Evolutionary conservation across 169 alveolate genomes (phyloP), one percentile per base, ranked within the genome.

Genomic region (Besnoitia besnoiti): DNA sequence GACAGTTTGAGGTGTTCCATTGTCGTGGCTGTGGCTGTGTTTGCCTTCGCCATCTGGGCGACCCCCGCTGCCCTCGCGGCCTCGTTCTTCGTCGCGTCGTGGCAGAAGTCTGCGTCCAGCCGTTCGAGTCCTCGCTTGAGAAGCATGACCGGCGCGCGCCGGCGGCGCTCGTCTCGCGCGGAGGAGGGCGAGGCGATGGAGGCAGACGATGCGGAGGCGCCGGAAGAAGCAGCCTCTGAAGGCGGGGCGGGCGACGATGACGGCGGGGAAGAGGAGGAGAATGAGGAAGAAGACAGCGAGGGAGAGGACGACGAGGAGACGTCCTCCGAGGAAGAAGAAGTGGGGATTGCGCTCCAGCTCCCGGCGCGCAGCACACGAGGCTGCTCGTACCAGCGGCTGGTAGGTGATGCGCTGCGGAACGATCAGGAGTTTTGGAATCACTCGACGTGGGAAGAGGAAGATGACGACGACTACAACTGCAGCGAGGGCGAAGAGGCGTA

Each of bases 401-500:
- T 97, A 0, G 98, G 98, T 0, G 98, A 97, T 67, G 97, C 95
- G 50, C 92, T 95, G 37, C 98, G 96, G 91, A 95, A 96, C 92
- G 98, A 97, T 85, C 96, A 94, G 91, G 95, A 93, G 61, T 97
- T 97, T 85, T 97, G 98, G 98, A 96, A 96, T 46, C 97, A 97
- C 89, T 88, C 93, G 50, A 97, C 98, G 8, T 97, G 98, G 98
- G 97, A 94, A 44, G 98, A 97, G 89, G 98, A 97, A 51, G 96
- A 93, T 16, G 98, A 97, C 77, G 97, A 94, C 89, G 98, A 97
- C 67, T 97, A 97, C 95, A 96, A 95, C 76, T 95, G 97, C 95
- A 95, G 97, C 55, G 98, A 97, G 85, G 98, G 97, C 8, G 98
- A 97, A 89, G 98, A 95, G 59, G 96, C 94, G 85, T 96, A 96